Conservation (phyloP, 495 filamentous ascomycete species). For the Aspergillus hancockii region DNA sequence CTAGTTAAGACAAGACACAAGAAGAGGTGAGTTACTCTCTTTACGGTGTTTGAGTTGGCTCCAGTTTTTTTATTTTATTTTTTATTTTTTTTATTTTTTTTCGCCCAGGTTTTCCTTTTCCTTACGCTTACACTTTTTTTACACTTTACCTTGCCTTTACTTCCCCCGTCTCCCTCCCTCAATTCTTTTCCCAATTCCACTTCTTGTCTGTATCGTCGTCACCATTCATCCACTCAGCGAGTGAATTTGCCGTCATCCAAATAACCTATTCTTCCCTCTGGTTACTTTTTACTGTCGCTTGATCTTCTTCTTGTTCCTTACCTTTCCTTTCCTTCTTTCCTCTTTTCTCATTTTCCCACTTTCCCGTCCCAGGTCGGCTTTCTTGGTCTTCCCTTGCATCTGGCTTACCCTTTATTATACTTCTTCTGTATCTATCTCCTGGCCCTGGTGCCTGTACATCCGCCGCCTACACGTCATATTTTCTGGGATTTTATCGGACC, state of each 20-base stretch:
- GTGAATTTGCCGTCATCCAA: conserved; percentile 10
- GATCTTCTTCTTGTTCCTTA: conserved; percentile 1
- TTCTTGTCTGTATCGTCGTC: conserved; percentile 16
- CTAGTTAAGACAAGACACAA: neutral
- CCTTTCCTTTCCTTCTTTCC: conserved; percentile 3
- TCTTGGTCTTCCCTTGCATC: neutral
- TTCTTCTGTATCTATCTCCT: conserved; percentile 12
- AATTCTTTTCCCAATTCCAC: conserved; percentile 4
- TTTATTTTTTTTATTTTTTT: neutral
- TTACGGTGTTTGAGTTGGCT: neutral
- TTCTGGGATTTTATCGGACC: neutral
- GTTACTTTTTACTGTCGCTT: conserved; percentile 16
- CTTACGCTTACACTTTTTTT: neutral
- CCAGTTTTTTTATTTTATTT: neutral
- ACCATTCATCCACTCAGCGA: conserved; percentile 16
- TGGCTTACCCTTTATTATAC: conserved; percentile 5
- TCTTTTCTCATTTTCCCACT: neutral
- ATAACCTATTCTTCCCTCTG: neutral
- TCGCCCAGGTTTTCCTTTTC: neutral
- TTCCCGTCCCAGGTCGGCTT: conserved; percentile 2
- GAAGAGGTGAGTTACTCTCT: neutral
- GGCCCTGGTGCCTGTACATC: conserved; percentile 21
- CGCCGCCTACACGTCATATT: conserved; percentile 10
- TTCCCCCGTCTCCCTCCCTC: neutral
- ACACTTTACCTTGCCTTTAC: neutral